Base-by-base conservation (phyloP, 2,329 filamentous ascomycete genomes). In the Xylariomycetidae sp. region DNA sequence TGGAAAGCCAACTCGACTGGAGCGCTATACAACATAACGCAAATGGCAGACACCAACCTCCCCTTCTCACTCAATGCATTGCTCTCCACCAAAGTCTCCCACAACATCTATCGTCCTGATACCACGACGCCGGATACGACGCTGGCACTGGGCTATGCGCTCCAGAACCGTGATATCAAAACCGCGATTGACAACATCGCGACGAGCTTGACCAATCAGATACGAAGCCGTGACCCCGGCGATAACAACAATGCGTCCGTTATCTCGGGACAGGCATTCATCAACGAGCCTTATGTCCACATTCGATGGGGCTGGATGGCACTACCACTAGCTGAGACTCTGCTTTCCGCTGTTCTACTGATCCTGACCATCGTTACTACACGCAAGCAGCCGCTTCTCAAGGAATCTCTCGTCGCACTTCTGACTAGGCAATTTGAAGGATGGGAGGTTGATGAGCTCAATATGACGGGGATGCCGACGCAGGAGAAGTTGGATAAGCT, bases 281-380 rank as follows among this genome's bases (percentile, higher is more conserved):
- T 38, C 31, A 25, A 40, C 10, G 44, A 43, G 32, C 41, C 44
- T 10, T 44, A 46, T 19, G 43, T 46, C 26, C 33, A 41, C 18
- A 38, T 47, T 5, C 35, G 35, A 10, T 42, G 41, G 38, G 30
- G 16, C 12, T 46, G 40, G 42, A 27, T 45, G 27, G 22, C 34
- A 7, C 28, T 49, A 3, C 44, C 44, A n/a, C 28, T 46, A 4
- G 28, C 18, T 2, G 44, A 46, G 16, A 31, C 33, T 12, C 6
- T 34, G 2, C 22, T 48, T 7, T 26, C 40, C 2, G 25, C 40
- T 20, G n/a, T 39, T 9, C 31, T 47, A 10, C 38, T 46, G 6
- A 19, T 25, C 3, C 28, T 37, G 4, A 31, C 39, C 7, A 42
- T 44, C 13, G 20, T 37, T 2, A 25, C 38, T 24, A 41, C 40